Conservation (phyloP, 1,139 yeast genomes). For the Candida dubliniensis region DNA sequence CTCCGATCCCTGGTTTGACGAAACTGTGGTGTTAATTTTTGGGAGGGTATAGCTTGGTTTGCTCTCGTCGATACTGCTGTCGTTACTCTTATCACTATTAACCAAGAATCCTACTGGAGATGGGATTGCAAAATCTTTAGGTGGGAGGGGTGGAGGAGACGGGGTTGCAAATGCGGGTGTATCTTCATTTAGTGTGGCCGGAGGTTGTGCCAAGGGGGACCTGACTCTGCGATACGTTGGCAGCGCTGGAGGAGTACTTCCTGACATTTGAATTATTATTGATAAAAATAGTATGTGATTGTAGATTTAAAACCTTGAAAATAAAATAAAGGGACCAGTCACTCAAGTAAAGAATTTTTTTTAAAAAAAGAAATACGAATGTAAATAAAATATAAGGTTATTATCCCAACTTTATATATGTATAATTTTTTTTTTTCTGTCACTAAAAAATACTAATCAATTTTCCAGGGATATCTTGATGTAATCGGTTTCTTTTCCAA, state of each 20-base stretch:
- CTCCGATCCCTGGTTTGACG: slow-evolving; percentile 6
- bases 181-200: slow-evolving; percentile 3
- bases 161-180: not conserved
- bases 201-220: slow-evolving; percentile 14
- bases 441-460: no score
- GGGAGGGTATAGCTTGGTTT: slow-evolving; percentile 7
- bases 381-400: no score
- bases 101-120: slow-evolving; percentile 5
- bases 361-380: no score
- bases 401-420: no score
- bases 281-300: no score
- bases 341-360: no score
- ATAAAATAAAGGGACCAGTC: no score
- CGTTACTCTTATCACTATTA: slow-evolving; percentile 9
- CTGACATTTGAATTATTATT: no score
- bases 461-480: no score
- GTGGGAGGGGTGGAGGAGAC: slow-evolving; percentile 1
- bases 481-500: no score
- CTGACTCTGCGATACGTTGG: slow-evolving; percentile 4
- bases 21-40: slow-evolving; percentile 5
- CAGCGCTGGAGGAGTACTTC: slow-evolving; percentile 5
- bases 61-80: slow-evolving; percentile 8
- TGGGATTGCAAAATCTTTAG: not conserved
- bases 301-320: no score
- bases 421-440: no score